Base-by-base conservation (phyloP, 78 protist genomes). In the Goniomonas avonlea region DNA sequence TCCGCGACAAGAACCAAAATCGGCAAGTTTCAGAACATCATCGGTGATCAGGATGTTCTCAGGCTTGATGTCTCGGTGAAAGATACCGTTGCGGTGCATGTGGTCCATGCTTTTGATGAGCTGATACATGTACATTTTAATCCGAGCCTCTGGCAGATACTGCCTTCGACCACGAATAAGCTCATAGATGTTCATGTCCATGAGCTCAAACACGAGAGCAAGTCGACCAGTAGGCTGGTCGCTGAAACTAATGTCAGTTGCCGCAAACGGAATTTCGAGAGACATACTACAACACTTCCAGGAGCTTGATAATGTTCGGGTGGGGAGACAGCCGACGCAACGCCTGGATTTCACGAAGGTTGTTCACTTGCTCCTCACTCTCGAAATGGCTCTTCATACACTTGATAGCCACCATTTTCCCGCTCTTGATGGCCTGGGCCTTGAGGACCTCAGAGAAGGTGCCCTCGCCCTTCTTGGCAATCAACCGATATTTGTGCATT, bases 41-140 rank as follows among this genome's bases (percentile, higher is more conserved):
- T 79, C 85, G 15, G 29, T 17, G 7, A 94, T 31, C 32, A 94
- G 89, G 35, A 94, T 82, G 80, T 94, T 94, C 61, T 94, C 97
- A 0, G 97, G 97, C 71, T 94, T 94, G 58, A 94, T 80, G 78
- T 94, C 97, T 0, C 97, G 81, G 65, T 94, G 97, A 55, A 94
- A 94, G 56, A 88, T 90, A 5, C 89, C 89, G 39, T 85, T 84
- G 27, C 86, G 55, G 80, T 94, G 97, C 89, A 86, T 87, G 86
- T 84, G 89, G 74, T 86, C 91, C 78, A 87, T 80, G 13, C 90
- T 83, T 20, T 83, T 89, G 39, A 91, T 11, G 32, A 91, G 85
- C 56, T 82, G 88, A 35, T 85, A 92, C 90, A 87, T 87, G 83
- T 82, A 81, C 25, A 5, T 11, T 29, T 71, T 74, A 23, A 84